phyloP scores from a whole-genome alignment of 2,329 filamentous ascomycete species.

The Fusarium oligoseptatum region DNA sequence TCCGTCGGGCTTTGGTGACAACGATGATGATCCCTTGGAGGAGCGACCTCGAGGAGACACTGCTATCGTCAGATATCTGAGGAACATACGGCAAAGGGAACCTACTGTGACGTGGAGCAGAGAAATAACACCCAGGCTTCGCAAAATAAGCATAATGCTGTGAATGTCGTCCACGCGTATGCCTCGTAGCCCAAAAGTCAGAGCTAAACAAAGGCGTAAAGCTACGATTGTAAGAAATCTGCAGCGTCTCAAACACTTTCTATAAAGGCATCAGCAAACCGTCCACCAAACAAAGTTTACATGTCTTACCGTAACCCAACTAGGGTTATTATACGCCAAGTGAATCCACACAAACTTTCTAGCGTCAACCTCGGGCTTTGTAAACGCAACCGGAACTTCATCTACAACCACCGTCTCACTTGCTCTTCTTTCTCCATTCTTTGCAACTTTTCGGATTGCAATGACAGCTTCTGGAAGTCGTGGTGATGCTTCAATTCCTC shows the following conservation, averaged over 20 bases:
- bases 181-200: conserved; percentile 63
- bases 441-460: conserved; percentile 46
- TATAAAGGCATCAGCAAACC: conserved; percentile 28
- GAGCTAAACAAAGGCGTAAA: conserved; percentile 57
- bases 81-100: fast-evolving
- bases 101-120: conserved; percentile 54
- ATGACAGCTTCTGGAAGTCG: conserved; percentile 51
- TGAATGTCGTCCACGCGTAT: conserved; percentile 62
- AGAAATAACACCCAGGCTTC: conserved; percentile 63
- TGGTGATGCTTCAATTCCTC: conserved; percentile 48
- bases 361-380: conserved; percentile 49
- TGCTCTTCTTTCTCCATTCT: conserved; percentile 31
- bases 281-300: background rate
- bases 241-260: conserved; percentile 61
- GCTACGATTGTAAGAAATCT: conserved; percentile 54
- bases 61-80: conserved; percentile 10
- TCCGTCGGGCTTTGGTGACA: conserved; percentile 47
- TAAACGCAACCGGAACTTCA: conserved; percentile 48
- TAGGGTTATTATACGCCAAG: conserved; percentile 68
- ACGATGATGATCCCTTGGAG: conserved; percentile 43
- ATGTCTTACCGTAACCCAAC: conserved; percentile 66
- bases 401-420: conserved; percentile 49
- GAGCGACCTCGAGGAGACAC: conserved; percentile 54
- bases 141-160: conserved; percentile 65
- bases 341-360: conserved; percentile 71